Evolutionary conservation across 2,329 filamentous ascomycete species (phyloP).

Genomic region (Claviceps sp.): DNA sequence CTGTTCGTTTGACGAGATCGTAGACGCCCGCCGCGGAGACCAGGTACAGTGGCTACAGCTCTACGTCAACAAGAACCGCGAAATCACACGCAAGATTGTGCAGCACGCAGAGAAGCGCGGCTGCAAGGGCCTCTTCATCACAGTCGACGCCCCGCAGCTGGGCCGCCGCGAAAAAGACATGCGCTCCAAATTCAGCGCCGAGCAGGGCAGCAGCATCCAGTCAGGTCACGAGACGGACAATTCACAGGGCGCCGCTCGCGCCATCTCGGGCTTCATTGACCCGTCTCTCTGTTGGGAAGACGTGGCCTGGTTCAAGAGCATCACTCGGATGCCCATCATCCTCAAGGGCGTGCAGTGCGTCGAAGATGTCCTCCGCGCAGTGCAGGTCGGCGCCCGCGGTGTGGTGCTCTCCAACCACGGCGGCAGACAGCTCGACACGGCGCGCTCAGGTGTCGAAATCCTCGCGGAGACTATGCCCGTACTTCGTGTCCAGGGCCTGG

Average conservation of each 20-base stretch:
- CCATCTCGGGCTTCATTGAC: constrained; percentile 95
- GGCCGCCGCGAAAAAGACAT: constrained; percentile 96
- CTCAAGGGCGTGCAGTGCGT: constrained; percentile 95
- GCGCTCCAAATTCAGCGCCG: constrained; percentile 77
- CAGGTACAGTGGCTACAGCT: constrained; percentile 96
- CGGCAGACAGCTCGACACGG: constrained; percentile 84
- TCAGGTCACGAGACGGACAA: constrained; percentile 63
- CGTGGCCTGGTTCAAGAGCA: constrained; percentile 79
- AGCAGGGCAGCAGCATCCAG: constrained; percentile 75
- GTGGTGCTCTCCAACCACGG: constrained; percentile 95
- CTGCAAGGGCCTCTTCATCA: constrained; percentile 95
- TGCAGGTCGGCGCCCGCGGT: constrained; percentile 69
- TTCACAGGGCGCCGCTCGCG: constrained; percentile 82
- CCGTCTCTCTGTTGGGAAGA: constrained; percentile 88
- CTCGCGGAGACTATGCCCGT: constrained; percentile 89
- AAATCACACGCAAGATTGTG: constrained; percentile 80
- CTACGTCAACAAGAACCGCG: constrained; percentile 92
- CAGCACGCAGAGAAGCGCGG: constrained; percentile 82
- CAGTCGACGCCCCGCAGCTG: constrained; percentile 91
- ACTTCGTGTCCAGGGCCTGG: constrained; percentile 57
- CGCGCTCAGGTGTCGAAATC: constrained; percentile 78
- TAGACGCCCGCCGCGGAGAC: constrained; percentile 64
- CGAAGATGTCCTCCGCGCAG: constrained; percentile 83
- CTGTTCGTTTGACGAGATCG: constrained; percentile 94
- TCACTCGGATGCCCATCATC: constrained; percentile 90